Percentiles rank a stretch among this genome's conserved stretches.
These are phyloP conservation scores for Mucor circinelloides DNA, from an alignment of 371 early-diverging fungal species.

Conservation along the genomic window DNA sequence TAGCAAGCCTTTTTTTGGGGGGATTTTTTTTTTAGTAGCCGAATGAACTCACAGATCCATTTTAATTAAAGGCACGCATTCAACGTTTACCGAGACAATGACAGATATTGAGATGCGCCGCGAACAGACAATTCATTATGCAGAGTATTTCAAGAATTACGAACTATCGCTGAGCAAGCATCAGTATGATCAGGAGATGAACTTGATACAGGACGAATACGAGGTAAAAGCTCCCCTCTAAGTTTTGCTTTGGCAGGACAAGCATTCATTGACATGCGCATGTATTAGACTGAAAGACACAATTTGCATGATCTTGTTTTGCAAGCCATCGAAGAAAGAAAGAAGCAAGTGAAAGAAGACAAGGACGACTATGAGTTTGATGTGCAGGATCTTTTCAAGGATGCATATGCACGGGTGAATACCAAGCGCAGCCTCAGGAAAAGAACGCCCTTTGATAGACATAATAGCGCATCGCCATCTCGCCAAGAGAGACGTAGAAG, in stretches of 20 bases:
- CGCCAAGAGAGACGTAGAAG: constrained; percentile 27
- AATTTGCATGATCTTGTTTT: constrained; percentile 24
- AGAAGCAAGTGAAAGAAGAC: constrained; percentile 22
- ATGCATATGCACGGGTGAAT: constrained; percentile 19
- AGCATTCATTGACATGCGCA: background rate
- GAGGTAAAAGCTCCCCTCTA: constrained; percentile 21
- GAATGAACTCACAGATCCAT: background rate
- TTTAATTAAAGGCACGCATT: constrained; percentile 29
- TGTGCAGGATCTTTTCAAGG: constrained; percentile 21
- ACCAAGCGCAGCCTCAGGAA: constrained; percentile 19
- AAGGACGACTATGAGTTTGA: constrained; percentile 14
- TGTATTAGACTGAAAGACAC: constrained; percentile 24
- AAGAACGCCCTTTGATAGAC: constrained; percentile 5
- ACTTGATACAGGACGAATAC: constrained; percentile 24
- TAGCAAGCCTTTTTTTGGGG: background rate
- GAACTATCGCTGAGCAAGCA: constrained; percentile 21
- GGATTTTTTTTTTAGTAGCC: background rate
- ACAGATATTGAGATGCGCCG: constrained; percentile 28
- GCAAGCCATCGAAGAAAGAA: constrained; percentile 27
- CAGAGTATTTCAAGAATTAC: constrained; percentile 26
- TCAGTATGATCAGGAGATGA: constrained; percentile 27
- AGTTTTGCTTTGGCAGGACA: background rate
- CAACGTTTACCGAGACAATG: constrained; percentile 28
- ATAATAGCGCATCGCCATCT: constrained; percentile 19
- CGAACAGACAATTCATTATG: constrained; percentile 30